Conservation (phyloP, 306 rosid genomes). For the Sophora flavescens region DNA sequence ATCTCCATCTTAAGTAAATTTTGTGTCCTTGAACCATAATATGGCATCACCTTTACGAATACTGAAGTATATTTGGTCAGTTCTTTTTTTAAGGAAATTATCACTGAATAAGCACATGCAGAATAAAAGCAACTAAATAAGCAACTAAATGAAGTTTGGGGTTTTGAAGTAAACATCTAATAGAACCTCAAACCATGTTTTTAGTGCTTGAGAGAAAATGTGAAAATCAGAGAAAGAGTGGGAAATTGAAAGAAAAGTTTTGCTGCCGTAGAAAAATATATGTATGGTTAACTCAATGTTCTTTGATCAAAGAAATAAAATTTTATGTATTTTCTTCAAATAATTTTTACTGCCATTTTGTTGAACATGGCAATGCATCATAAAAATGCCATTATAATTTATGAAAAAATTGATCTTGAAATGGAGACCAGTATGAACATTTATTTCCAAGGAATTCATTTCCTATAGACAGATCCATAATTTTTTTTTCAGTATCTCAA, state of each 20-base stretch:
- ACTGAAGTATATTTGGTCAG: neutral
- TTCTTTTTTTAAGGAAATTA: neutral
- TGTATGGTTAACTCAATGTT: slow-evolving; percentile 20
- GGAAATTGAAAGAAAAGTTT: neutral
- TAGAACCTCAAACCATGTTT: neutral
- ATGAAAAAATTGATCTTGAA: slow-evolving; percentile 23
- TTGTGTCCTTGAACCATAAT: slow-evolving; percentile 28
- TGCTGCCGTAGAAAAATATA: neutral
- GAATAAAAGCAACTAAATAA: neutral
- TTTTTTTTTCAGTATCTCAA: neutral
- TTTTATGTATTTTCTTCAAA: slow-evolving; percentile 19
- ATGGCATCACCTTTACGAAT: neutral
- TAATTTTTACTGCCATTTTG: neutral
- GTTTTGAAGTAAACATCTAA: neutral
- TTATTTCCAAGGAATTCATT: slow-evolving; percentile 9
- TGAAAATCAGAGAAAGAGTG: slow-evolving; percentile 24
- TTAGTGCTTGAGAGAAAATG: neutral
- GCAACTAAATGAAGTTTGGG: neutral
- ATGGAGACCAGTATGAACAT: neutral
- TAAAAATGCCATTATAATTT: slow-evolving; percentile 8
- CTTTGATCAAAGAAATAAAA: slow-evolving; percentile 21
- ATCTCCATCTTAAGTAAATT: neutral
- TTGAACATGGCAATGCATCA: slow-evolving; percentile 5
- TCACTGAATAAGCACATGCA: neutral
- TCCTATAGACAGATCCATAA: slow-evolving; percentile 17